Base-by-base conservation (phyloP, 768 basidiomycete genomes). In the Phylloporus scabripes region DNA sequence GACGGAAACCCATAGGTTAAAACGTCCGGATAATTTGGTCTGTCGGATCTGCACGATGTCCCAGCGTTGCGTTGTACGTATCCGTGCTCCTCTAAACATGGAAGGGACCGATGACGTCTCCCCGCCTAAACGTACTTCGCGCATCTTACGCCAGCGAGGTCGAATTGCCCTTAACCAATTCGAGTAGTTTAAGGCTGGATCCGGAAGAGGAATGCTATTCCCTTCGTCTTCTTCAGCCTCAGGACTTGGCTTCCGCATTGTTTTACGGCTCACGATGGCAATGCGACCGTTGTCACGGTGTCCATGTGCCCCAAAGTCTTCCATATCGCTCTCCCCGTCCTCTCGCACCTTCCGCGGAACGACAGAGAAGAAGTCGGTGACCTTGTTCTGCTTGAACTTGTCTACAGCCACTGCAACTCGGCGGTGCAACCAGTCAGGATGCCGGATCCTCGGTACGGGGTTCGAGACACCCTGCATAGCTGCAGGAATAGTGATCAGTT, bases 391-490 rank as follows among this genome's bases (percentile, higher is more conserved):
- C 65, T 91, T 93, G 74, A 98, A 97, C 70, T 92, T 96, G 75
- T 98, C 95, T 36, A 93, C 81, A 14, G 85, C 79, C 11, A 85
- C 88, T 12, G 85, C 87, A 10, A 98, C 91, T 39, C 96, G 79
- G 39, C 88, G 85, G 68, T 89, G 86, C 39, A 99, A 74, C 96
- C 96, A 98, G 64, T 99, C 96, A 0, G 96, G 96, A 70, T 99
- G 96, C 21, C 84, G 84, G 53, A 98, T 85, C 24, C 96, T 84
- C 9, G 95, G 90, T 5, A 98, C 96, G 5, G 96, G 96, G 63
- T 99, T 99, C 4, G 90, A 68, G 42, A 99, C 88, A 59, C 95
- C 95, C 65, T 99, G 96, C 80, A 98, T 87, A 1, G 96, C 96
- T 7, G 96, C 96, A 7, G 96, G 96, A 58, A 99, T 99, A 2